These are phyloP conservation scores for Plantago major DNA, from an alignment of 257 asterid species.

Conservation along the genomic window DNA sequence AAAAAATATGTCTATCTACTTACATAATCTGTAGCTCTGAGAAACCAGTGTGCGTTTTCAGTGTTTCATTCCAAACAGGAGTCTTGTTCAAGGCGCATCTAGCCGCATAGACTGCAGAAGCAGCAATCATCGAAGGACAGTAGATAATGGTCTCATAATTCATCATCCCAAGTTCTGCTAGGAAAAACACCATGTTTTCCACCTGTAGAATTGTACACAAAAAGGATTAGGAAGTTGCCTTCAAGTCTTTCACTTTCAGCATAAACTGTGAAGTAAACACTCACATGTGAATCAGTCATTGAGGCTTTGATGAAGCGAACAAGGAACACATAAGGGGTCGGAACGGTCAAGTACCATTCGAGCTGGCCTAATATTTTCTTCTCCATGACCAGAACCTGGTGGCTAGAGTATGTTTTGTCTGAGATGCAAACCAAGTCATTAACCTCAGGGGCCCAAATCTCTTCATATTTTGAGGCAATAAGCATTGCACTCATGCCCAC, in stretches of 20 bases:
- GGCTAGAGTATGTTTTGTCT: not conserved
- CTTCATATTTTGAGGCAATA: constrained; percentile 88
- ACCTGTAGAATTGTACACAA: constrained; percentile 31
- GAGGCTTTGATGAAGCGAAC: constrained; percentile 21
- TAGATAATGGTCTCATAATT: constrained; percentile 49
- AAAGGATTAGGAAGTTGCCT: too few species aligned
- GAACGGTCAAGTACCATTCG: constrained; percentile 24
- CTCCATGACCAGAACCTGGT: constrained; percentile 21
- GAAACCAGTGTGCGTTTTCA: constrained; percentile 66
- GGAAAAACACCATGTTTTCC: constrained; percentile 57
- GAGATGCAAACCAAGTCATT: not conserved
- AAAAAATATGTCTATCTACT: constrained; percentile 17
- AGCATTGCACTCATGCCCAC: constrained; percentile 83
- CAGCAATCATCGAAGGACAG: constrained; percentile 88
- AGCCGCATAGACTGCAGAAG: constrained; percentile 87
- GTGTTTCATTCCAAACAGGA: constrained; percentile 74
- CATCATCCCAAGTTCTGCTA: constrained; percentile 92
- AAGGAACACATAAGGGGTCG: constrained; percentile 22
- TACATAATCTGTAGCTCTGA: constrained; percentile 60
- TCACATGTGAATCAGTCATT: constrained; percentile 10
- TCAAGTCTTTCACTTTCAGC: too few species aligned
- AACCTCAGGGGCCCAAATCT: constrained; percentile 96
- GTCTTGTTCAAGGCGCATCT: constrained; percentile 46
- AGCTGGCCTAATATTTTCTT: constrained; percentile 17
- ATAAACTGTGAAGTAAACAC: too few species aligned